These are phyloP conservation scores for Neurospora sp. DNA, from an alignment of 495 filamentous ascomycete species.

Conservation along the genomic window DNA sequence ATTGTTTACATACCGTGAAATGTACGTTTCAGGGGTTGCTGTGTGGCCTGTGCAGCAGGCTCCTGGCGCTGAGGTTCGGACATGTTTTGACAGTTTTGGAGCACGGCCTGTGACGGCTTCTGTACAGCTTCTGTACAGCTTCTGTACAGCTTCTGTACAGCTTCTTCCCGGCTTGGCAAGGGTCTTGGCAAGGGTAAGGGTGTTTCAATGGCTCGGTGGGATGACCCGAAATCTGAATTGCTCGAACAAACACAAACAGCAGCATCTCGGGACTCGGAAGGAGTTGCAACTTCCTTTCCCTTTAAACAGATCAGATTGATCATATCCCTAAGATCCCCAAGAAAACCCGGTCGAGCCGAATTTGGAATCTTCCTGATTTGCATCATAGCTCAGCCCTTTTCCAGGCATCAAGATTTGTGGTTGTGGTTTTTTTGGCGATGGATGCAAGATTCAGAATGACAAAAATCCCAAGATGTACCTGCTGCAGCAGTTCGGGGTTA, in stretches of 20 bases:
- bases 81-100: neutral
- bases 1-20: slow-evolving; percentile 19
- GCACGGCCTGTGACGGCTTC: neutral
- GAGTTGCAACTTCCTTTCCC: neutral
- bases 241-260: neutral
- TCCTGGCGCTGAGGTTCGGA: neutral
- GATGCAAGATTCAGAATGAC: neutral
- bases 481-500: neutral
- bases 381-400: neutral
- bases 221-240: neutral
- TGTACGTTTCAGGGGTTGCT: slow-evolving; percentile 21
- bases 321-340: neutral
- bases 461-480: neutral
- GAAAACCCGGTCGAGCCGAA: neutral
- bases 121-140: neutral
- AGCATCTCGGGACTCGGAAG: neutral
- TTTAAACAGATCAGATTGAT: neutral
- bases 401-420: neutral
- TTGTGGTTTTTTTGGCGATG: neutral
- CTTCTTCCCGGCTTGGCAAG: neutral
- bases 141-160: neutral
- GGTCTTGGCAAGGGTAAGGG: neutral
- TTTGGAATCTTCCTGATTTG: neutral
- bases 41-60: slow-evolving; percentile 7
- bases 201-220: neutral